Conservation (phyloP, 1,139 yeast species). For the Zygosaccharomyces pseudobailii region DNA sequence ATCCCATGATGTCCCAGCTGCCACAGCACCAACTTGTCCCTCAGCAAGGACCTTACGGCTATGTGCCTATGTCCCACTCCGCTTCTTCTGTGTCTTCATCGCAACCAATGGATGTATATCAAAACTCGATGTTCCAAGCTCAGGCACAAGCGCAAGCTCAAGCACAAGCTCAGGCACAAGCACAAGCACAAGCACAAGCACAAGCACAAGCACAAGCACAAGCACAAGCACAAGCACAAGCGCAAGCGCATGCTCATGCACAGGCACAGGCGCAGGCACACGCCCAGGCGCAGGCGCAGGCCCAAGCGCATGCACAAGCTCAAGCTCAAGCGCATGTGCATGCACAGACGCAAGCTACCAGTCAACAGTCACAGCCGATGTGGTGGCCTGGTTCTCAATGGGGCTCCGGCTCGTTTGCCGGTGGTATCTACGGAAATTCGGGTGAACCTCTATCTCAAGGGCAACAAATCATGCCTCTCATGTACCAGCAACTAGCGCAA, state of each 20-base stretch:
- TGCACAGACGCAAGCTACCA: conserved; percentile 10
- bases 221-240: conserved; percentile 27
- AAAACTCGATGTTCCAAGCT: conserved; percentile 4
- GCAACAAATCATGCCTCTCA: conserved; percentile 21
- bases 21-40: conserved; percentile 8
- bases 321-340: conserved; percentile 5
- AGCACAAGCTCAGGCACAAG: conserved; percentile 30
- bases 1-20: conserved; percentile 1
- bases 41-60: conserved; percentile 7
- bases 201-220: conserved; percentile 20
- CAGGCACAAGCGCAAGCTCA: conserved; percentile 11
- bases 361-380: conserved; percentile 3
- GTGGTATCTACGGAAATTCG: conserved; percentile 5
- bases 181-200: conserved; percentile 10
- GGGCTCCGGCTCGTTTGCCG: not conserved
- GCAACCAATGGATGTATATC: conserved; percentile 10
- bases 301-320: conserved; percentile 10
- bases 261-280: conserved; percentile 15
- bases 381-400: conserved; percentile 3
- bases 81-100: conserved; percentile 8
- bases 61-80: conserved; percentile 11
- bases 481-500: conserved; percentile 24
- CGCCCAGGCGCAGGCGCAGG: conserved; percentile 15
- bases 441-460: conserved; percentile 17
- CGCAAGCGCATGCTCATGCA: conserved; percentile 15